Conservation (phyloP, 345 rosid species). For the Arabidopsis thaliana region TAIR10.1 NC_003070.9:25233001-25233500, state of each 20-base stretch:
- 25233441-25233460: conserved; percentile 37
- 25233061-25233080: no score
- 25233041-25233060: no score
- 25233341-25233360: conserved; percentile 11
- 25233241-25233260: conserved; percentile 1
- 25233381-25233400: conserved; percentile 42
- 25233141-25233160: neutral
- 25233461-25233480: conserved; percentile 12
- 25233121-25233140: no score
- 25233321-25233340: conserved; percentile 17
- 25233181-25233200: neutral
- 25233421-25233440: conserved; percentile 34
- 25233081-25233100: no score
- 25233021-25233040: no score
- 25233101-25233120: no score
- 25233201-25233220: neutral
- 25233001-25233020: no score
- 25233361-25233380: conserved; percentile 40
- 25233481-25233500: conserved; percentile 18
- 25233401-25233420: conserved; percentile 39
- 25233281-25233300: conserved; percentile 3
- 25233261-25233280: neutral
- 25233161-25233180: neutral
- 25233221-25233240: neutral
- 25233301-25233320: conserved; percentile 19